These are phyloP conservation scores for Cryptococcus sp. DNA, from an alignment of 1,284 basidiomycete genomes.

Conservation along the genomic window DNA sequence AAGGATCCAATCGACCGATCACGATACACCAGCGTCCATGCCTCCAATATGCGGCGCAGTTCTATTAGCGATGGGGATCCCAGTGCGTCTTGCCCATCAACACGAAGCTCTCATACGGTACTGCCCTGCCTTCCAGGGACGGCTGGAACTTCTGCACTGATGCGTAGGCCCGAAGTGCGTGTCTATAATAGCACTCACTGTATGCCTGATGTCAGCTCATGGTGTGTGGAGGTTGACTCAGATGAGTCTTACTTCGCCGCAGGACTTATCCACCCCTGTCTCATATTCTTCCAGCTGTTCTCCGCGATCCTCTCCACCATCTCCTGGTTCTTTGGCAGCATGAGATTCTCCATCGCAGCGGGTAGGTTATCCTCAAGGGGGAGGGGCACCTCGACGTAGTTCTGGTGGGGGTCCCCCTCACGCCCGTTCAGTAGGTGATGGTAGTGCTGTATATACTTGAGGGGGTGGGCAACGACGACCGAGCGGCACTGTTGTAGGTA, in stretches of 20 bases:
- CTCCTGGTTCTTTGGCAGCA: constrained; percentile 21
- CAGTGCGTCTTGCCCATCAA: constrained; percentile 39
- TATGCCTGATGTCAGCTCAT: background rate
- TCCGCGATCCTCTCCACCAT: constrained; percentile 38
- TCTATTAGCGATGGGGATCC: constrained; percentile 27
- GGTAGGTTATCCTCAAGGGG: constrained; percentile 35
- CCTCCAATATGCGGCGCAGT: too few species aligned
- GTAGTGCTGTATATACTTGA: constrained; percentile 45
- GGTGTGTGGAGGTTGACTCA: background rate
- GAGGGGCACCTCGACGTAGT: constrained; percentile 39
- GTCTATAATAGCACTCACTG: constrained; percentile 28
- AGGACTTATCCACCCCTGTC: constrained; percentile 39
- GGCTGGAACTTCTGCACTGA: constrained; percentile 35
- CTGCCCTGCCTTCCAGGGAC: constrained; percentile 23
- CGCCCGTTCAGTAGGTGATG: constrained; percentile 44
- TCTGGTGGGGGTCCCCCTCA: constrained; percentile 39
- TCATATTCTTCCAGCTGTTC: constrained; percentile 37
- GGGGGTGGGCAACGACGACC: constrained; percentile 40
- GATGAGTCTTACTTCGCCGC: constrained; percentile 33
- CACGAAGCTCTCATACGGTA: constrained; percentile 40
- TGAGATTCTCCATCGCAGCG: constrained; percentile 37
- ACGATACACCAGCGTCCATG: too few species aligned
- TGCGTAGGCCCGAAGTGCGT: constrained; percentile 27
- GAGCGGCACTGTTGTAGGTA: constrained; percentile 48
- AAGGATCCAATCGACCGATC: too few species aligned